Evolutionary conservation across 1,284 basidiomycete species (phyloP).

Genomic region (Ceratobasidium sp.): DNA sequence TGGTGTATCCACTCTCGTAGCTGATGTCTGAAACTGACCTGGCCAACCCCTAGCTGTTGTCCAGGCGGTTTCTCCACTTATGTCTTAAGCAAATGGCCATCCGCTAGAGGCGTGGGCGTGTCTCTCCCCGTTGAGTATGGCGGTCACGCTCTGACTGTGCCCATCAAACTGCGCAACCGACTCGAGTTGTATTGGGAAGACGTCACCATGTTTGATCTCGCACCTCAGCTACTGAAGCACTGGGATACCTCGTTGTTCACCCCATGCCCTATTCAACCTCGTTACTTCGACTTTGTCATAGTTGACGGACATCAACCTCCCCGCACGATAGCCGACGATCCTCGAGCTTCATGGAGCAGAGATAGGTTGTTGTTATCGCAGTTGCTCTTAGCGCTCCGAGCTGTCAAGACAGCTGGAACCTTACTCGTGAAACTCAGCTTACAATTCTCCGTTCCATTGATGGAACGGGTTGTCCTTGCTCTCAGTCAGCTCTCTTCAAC

Average conservation of each 20-base stretch:
- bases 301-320: conserved; percentile 55
- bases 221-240: not conserved
- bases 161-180: not conserved
- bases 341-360: not conserved
- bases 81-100: conserved; percentile 7
- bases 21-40: not conserved
- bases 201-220: conserved; percentile 20
- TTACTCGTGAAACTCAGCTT: conserved; percentile 57
- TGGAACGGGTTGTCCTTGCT: conserved; percentile 48
- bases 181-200: conserved; percentile 13
- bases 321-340: not conserved
- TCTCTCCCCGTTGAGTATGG: conserved; percentile 32
- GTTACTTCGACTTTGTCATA: conserved; percentile 55
- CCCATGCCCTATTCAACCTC: conserved; percentile 27
- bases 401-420: conserved; percentile 54
- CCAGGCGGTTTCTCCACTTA: conserved; percentile 33
- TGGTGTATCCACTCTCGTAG: not conserved
- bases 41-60: conserved; percentile 14
- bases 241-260: not conserved
- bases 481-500: conserved; percentile 49
- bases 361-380: conserved; percentile 54
- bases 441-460: conserved; percentile 50
- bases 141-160: conserved; percentile 1
- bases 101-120: not conserved
- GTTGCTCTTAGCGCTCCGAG: conserved; percentile 55